Base-by-base conservation (phyloP, 331 rosid genomes). In the Cydonia oblonga region DNA sequence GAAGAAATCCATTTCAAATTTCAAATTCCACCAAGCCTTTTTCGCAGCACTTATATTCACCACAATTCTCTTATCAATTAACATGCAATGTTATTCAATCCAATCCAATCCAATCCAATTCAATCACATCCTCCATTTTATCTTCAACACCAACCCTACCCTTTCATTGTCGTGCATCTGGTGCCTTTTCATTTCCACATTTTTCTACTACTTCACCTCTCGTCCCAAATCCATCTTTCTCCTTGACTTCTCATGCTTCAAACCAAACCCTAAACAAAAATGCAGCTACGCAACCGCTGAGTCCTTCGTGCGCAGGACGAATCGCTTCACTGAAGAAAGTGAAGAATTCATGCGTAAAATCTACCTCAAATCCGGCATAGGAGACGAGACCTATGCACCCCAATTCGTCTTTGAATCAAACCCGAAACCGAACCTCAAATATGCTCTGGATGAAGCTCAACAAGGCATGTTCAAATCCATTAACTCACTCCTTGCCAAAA, bases 311-410 rank as follows among this genome's bases (percentile, higher is more conserved):
- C 5, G 29, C 49, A 6, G 33, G 29, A 61, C 51, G 9, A 72
- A 46, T 11, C 11, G 69, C 14, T 72, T 72, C 61, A 28, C 13
- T 4, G 10, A 26, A 1, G 69, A 72, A 44, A 72, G 76, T 23
- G 12, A 0, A 72, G 69, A 29, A 3, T 72, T 72, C 76, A 72
- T 72, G 76, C 51, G 56, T n/a, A 44, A 22, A 46, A 72, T 72
- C 33, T 72, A 44, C 61, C 61, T 44, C 51, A 72, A 61, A 30
- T 72, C 76, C 5, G 76, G 76, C 22, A 8, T 72, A 1, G 76
- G 76, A 26, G 76, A 72, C 30, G 69, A 72, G 64, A 72, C 76
- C 15, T 72, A 72, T 4, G 76, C 59, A 3, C 76, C 76, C 2
- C 30, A 28, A 24, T 61, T 72, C 76, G 33, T 72, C 26, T 72